Evolutionary conservation across 352 stramenopile species (phyloP), one percentile per base, ranked within the genome.

Genomic region (Globisporangium recalcitrans): DNA sequence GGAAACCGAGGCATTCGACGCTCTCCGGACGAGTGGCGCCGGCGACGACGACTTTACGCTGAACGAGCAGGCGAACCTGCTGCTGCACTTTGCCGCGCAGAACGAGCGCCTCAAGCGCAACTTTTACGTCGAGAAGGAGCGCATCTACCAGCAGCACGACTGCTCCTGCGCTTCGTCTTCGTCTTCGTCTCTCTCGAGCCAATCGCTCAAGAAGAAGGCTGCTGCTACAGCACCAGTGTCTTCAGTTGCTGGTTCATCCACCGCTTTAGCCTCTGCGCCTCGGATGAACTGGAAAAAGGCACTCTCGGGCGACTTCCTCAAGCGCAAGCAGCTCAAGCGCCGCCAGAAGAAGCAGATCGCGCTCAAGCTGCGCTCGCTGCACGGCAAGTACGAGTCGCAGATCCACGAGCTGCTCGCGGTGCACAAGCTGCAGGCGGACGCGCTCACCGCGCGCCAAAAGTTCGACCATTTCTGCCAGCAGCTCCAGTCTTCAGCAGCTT

Each of bases 281-380:
- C 67, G 51, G 52, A 40, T 71, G 22, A 86, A 87, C 69, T 93
- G 79, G 77, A 74, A 74, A 31, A 82, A 75, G 34, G 64, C 58
- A 31, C 72, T 87, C 16, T 72, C 69, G 29, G 69, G 72, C 52
- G 70, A 87, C 46, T 89, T 80, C 32, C 65, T 70, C 49, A 83
- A 83, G 60, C 74, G 73, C 62, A 89, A 90, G 56, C 78, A 93
- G 48, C 71, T 91, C 51, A 87, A 89, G 56, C 78, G 80, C 38
- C 80, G 81, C 0, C 73, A 88, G 31, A 90, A 88, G 60, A 87
- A 89, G 56, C 78, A 82, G 44, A 69, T 90, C 22, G 74, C 67
- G 24, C 64, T 67, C 14, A 80, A 85, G 48, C 60, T 85, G n/a
- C 74, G 77, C 38, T 67, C 80, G 57, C 60, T 88, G 2, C 76